Conservation (phyloP, 148 eudicot genomes). For the Persicaria maculosa region DNA sequence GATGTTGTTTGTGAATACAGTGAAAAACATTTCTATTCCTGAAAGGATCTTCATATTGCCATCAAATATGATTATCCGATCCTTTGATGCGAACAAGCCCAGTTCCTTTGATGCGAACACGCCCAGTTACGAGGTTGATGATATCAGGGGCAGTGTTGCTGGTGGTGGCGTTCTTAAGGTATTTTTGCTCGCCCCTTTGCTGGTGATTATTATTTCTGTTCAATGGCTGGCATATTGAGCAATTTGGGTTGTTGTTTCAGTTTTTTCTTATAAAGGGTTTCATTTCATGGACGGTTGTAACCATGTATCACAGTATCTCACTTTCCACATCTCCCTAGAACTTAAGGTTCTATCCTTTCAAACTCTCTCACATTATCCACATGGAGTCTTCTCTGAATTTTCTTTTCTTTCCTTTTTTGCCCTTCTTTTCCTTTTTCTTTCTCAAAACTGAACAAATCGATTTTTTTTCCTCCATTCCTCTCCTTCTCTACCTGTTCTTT, state of each 20-base stretch:
- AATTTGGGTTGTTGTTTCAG: not conserved
- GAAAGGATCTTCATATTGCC: conserved; percentile 75
- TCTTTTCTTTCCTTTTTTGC: no score
- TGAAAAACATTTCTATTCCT: conserved; percentile 79
- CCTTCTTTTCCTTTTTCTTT: no score
- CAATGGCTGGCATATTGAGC: not conserved
- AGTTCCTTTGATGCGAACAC: conserved; percentile 92
- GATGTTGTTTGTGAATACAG: conserved; percentile 83
- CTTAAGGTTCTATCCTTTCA: no score
- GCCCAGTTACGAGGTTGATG: conserved; percentile 91
- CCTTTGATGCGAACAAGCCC: conserved; percentile 92
- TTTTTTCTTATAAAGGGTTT: no score
- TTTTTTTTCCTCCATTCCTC: no score
- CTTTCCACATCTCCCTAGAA: no score
- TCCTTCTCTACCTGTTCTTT: no score
- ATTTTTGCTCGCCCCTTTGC: conserved; percentile 11
- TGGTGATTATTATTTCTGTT: not conserved
- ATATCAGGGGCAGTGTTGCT: conserved; percentile 88
- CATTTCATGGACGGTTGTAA: no score
- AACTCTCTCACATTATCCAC: no score
- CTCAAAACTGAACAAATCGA: no score
- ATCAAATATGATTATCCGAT: conserved; percentile 91
- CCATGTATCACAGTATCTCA: no score
- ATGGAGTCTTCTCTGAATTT: no score
- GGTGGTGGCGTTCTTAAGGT: conserved; percentile 95